Evolutionary conservation across 1,284 basidiomycete genomes (phyloP).

Genomic region (Papiliotrema nemorosa): DNA sequence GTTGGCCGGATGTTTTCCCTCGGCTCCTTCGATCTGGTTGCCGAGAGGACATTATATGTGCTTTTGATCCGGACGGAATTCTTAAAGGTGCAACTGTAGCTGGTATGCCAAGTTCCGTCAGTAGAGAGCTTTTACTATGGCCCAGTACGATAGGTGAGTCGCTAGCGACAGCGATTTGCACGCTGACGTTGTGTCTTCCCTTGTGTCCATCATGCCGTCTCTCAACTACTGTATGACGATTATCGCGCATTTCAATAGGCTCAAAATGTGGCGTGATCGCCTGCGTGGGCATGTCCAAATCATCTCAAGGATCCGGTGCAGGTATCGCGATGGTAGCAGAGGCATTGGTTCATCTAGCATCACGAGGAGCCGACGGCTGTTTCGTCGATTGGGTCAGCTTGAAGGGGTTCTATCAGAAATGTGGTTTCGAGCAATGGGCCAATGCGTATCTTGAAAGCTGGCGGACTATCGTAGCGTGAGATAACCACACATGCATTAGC

Average conservation of each 20-base stretch:
- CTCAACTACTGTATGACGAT: too few species aligned
- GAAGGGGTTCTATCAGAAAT: slow-evolving; percentile 22
- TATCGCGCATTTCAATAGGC: slow-evolving; percentile 6
- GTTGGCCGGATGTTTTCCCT: slow-evolving; percentile 27
- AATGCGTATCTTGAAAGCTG: slow-evolving; percentile 7
- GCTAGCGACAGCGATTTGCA: background rate
- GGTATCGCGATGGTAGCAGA: slow-evolving; percentile 19
- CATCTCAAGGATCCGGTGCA: slow-evolving; percentile 10
- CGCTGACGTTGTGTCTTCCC: background rate
- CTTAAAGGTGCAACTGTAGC: slow-evolving; percentile 22
- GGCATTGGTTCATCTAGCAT: slow-evolving; percentile 11
- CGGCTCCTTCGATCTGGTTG: slow-evolving; percentile 9
- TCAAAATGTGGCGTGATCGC: slow-evolving; percentile 13
- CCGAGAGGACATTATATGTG: slow-evolving; percentile 16
- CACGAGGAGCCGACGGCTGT: slow-evolving; percentile 21
- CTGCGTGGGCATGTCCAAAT: slow-evolving; percentile 19
- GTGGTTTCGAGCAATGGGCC: slow-evolving; percentile 18
- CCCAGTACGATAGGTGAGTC: slow-evolving; percentile 14
- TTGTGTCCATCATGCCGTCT: background rate
- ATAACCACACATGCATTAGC: too few species aligned
- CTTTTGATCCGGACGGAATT: slow-evolving; percentile 6
- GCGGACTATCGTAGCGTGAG: background rate
- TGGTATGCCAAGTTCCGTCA: slow-evolving; percentile 10
- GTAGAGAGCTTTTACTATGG: slow-evolving; percentile 9
- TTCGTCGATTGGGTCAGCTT: slow-evolving; percentile 30